Percentiles rank a stretch among this genome's conserved stretches.
These are phyloP conservation scores for Bondarzewia mesenterica DNA, from an alignment of 1,284 basidiomycete species.

Conservation along the genomic window DNA sequence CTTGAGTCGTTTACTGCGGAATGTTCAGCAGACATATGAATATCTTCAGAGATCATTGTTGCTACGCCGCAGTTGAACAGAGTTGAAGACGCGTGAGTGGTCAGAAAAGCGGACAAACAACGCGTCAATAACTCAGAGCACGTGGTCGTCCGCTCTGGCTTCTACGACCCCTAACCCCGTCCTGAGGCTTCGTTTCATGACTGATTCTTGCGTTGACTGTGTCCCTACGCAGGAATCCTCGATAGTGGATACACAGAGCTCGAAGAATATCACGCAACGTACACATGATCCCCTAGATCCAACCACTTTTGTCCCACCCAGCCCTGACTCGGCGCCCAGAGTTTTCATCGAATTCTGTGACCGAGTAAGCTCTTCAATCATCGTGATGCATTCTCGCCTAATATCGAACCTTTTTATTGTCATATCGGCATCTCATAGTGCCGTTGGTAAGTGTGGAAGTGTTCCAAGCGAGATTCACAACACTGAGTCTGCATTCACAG, in stretches of 20 bases:
- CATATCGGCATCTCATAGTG: slow-evolving; percentile 35
- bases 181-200: slow-evolving; percentile 13
- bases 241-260: slow-evolving; percentile 4
- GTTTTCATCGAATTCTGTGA: slow-evolving; percentile 82
- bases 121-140: slow-evolving; percentile 15
- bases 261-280: no score
- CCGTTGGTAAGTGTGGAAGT: slow-evolving; percentile 54
- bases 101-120: slow-evolving; percentile 3
- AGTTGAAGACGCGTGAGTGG: slow-evolving; percentile 2
- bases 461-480: no score
- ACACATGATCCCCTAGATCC: slow-evolving; percentile 34
- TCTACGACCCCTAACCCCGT: no score
- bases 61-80: not conserved
- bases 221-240: not conserved
- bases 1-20: no score
- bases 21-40: no score
- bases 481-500: no score
- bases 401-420: slow-evolving; percentile 1
- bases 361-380: slow-evolving; percentile 43
- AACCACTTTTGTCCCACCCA: slow-evolving; percentile 53
- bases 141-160: slow-evolving; percentile 4
- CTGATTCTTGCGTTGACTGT: slow-evolving; percentile 18
- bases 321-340: slow-evolving; percentile 33
- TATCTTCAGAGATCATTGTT: no score
- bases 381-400: slow-evolving; percentile 1